These are phyloP conservation scores for Aspergillus sp. DNA, from an alignment of 2,329 filamentous ascomycete genomes.

Conservation along the genomic window DNA sequence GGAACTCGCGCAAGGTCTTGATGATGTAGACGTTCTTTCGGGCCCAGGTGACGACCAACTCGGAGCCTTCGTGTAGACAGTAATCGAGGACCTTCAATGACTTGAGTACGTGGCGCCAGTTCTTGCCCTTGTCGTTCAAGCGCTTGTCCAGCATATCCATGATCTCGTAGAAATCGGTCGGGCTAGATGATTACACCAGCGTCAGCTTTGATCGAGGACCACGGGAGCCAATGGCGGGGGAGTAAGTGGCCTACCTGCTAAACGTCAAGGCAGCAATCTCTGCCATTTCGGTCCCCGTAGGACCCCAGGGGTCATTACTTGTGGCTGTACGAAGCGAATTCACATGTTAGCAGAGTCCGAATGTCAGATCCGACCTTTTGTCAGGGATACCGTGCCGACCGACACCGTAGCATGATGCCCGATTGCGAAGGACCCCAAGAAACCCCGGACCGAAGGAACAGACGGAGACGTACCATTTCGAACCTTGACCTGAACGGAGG, in stretches of 20 bases:
- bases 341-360: constrained; percentile 9
- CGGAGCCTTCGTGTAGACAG: constrained; percentile 94
- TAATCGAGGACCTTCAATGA: constrained; percentile 97
- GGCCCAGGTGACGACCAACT: constrained; percentile 95
- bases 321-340: constrained; percentile 66
- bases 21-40: constrained; percentile 98
- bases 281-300: constrained; percentile 96
- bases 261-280: constrained; percentile 98
- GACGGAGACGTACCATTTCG: constrained; percentile 73
- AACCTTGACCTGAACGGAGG: constrained; percentile 94
- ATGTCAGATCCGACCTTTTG: background rate
- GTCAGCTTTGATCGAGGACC: background rate
- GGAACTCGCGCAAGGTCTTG: constrained; percentile 95
- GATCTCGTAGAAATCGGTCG: constrained; percentile 97
- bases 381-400: background rate
- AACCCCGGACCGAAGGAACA: background rate
- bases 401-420: background rate
- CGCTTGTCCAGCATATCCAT: constrained; percentile 99
- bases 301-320: constrained; percentile 98
- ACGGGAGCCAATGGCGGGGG: background rate
- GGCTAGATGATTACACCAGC: constrained; percentile 55
- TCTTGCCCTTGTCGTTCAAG: constrained; percentile 98
- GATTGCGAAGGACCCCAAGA: background rate
- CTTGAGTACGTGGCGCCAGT: constrained; percentile 98
- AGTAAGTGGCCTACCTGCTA: constrained; percentile 71